These are phyloP conservation scores for Coniella vitis DNA, from an alignment of 2,329 filamentous ascomycete species.

Conservation along the genomic window DNA sequence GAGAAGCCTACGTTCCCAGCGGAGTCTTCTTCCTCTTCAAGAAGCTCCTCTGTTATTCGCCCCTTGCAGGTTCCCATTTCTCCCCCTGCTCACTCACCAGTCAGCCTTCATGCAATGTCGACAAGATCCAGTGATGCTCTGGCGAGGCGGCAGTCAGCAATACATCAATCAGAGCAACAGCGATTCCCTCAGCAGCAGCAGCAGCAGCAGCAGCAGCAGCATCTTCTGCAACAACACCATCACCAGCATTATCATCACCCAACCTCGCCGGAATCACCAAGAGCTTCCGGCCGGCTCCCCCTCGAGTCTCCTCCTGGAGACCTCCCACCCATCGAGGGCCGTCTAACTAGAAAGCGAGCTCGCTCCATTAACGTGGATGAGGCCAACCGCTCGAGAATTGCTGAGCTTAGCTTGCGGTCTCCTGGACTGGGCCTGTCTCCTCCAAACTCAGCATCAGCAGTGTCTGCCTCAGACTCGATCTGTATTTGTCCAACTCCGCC, in stretches of 20 bases:
- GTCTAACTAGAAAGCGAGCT: constrained; percentile 34
- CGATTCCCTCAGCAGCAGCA: not conserved
- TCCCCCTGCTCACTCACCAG: constrained; percentile 8
- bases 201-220: constrained; percentile 2
- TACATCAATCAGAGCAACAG: constrained; percentile 3
- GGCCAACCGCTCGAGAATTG: constrained; percentile 31
- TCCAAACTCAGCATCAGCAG: constrained; percentile 17
- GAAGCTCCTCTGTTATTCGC: not conserved
- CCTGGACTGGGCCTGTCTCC: constrained; percentile 21
- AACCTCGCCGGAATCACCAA: too few relatives aligned
- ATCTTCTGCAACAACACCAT: not conserved
- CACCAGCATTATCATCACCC: not conserved
- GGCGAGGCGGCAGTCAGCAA: constrained; percentile 8
- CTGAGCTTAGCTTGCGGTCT: constrained; percentile 30
- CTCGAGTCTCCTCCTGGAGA: not conserved
- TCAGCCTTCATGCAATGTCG: constrained; percentile 17
- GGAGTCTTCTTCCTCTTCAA: constrained; percentile 12
- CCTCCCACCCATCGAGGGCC: constrained; percentile 9
- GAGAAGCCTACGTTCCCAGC: constrained; percentile 16
- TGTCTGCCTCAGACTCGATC: constrained; percentile 35
- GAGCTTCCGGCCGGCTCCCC: not conserved
- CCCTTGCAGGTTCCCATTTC: constrained; percentile 10
- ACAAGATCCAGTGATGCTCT: constrained; percentile 17
- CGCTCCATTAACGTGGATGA: constrained; percentile 39
- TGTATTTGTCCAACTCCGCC: constrained; percentile 51